Evolutionary conservation across 2,329 filamentous ascomycete species (phyloP).

Genomic region (Ceratocystis smalleyi): DNA sequence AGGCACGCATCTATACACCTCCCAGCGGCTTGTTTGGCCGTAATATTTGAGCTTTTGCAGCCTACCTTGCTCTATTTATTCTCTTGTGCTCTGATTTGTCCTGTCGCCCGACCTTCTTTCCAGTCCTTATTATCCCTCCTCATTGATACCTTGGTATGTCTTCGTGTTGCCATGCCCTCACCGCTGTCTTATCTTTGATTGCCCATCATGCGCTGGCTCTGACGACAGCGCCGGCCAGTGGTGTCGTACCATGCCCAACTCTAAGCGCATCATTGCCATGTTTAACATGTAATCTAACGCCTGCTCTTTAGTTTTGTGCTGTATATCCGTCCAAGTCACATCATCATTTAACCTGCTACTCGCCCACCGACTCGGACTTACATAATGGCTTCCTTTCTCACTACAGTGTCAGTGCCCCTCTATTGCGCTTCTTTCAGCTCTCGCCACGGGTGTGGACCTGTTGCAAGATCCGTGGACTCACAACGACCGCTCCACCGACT

Average conservation of each 20-base stretch:
- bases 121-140: not conserved
- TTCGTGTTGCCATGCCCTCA: not conserved
- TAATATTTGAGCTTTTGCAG: not conserved
- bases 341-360: not conserved
- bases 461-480: not conserved
- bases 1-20: too few species aligned
- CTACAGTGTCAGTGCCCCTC: conserved; percentile 28
- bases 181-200: not conserved
- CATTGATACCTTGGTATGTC: conserved; percentile 3
- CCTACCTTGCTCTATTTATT: not conserved
- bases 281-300: not conserved
- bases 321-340: conserved; percentile 2
- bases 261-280: not conserved
- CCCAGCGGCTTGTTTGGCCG: too few species aligned
- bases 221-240: not conserved
- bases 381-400: conserved; percentile 29
- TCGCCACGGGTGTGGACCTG: not conserved
- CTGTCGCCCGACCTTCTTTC: not conserved
- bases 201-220: not conserved
- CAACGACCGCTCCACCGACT: too few species aligned
- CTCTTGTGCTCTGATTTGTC: not conserved
- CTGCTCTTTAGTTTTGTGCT: not conserved
- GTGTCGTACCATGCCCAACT: not conserved
- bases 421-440: not conserved
- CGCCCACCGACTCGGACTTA: not conserved